Evolutionary conservation across 176 grass and related monocot genomes (phyloP), one percentile per base, ranked within the genome.

Genomic region (Carex littledalei): DNA sequence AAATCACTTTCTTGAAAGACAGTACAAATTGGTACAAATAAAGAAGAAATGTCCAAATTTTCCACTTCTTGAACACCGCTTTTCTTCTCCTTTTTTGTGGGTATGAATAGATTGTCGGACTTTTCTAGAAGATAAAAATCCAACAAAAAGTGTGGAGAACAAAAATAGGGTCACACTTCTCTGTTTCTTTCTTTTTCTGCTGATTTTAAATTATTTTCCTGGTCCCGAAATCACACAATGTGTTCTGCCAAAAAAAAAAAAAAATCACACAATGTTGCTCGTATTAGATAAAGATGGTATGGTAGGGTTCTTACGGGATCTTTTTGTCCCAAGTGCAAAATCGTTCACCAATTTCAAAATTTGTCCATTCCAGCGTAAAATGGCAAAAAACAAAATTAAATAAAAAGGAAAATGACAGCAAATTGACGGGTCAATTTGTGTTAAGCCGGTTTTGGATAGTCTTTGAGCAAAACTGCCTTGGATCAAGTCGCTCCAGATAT

Each of bases 401-500:
- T 47, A 69, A 75, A 63, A 41, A 88, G 57, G 81, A 29, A 64
- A 58, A 7, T 29, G 9, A 74, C 11, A 50, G 66, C 66, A 70
- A 70, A 17, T 12, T 18, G 8, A 7, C 9, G 15, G 66, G 66
- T 20, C 35, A 12, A 9, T 18, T 71, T 22, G 8, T 49, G 69
- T 21, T 49, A 65, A 8, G 11, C 63, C 63, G 43, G 43, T 45
- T 45, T 45, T 45, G 43, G 7, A 7, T 45, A 6, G 6, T 45
- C 6, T 45, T 45, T 45, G 43, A 45, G 6, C 43, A 45, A 45
- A 45, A 45, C 8, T 45, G 43, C 7, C 1, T 45, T 45, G 43
- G 43, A 45, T 45, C 7, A 8, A 45, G 43, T 45, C 3, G 43
- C 43, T 45, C 43, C 43, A 45, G 43, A 6, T 45, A 45, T 45